A percentile compares a stretch with the other conserved stretches of the same genome.
These are phyloP conservation scores for Silene latifolia DNA, from an alignment of 148 eudicot species.

Conservation along the genomic window DNA sequence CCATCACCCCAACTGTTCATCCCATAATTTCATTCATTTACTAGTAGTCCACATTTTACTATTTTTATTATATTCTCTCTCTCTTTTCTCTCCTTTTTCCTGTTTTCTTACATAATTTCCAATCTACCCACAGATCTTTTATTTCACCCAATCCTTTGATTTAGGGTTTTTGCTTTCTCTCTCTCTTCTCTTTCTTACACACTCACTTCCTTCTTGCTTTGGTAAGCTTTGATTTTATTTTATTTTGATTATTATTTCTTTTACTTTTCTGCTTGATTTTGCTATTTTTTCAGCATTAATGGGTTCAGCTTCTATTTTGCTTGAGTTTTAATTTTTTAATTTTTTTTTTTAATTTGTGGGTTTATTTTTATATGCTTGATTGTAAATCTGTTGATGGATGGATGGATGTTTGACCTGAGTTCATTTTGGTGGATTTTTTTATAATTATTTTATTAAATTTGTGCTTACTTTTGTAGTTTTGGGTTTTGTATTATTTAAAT, in stretches of 20 bases:
- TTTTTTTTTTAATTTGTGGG: constrained; percentile 8
- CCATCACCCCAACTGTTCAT: constrained; percentile 29
- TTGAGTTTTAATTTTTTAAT: neutral
- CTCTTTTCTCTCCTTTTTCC: neutral
- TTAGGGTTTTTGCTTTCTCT: constrained; percentile 30
- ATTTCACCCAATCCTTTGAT: constrained; percentile 14
- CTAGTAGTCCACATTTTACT: neutral
- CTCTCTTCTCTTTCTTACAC: neutral
- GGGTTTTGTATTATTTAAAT: neutral
- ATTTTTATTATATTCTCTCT: neutral
- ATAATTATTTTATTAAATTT: neutral
- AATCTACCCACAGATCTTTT: neutral
- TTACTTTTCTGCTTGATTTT: neutral
- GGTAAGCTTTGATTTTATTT: constrained; percentile 21
- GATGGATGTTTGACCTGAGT: constrained; percentile 17
- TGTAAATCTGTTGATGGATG: constrained; percentile 1
- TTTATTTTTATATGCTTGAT: neutral
- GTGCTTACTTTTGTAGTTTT: neutral
- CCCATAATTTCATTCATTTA: constrained; percentile 27
- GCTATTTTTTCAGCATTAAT: neutral
- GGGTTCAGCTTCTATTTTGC: neutral
- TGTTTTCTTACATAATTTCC: neutral
- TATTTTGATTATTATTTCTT: neutral
- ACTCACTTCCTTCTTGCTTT: neutral
- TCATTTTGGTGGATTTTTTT: constrained; percentile 14